Conservation (phyloP, 352 stramenopile genomes). For the Globisporangium nodosum region DNA sequence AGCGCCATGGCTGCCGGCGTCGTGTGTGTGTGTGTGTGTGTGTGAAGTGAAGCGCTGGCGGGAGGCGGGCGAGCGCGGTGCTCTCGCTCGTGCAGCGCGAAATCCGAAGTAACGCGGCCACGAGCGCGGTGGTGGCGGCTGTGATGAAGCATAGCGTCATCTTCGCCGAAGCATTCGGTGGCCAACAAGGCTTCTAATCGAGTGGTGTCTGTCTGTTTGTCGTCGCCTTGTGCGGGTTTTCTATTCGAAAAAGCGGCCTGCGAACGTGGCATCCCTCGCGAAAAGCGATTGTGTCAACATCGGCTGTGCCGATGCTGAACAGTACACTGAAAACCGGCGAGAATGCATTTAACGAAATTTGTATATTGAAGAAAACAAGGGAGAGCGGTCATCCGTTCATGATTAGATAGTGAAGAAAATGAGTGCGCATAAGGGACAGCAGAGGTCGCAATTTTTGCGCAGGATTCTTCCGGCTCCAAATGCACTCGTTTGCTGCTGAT, state of each 20-base stretch:
- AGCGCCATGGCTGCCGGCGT: slow-evolving; percentile 11
- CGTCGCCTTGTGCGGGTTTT: not conserved
- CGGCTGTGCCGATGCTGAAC: not conserved
- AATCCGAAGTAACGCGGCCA: not conserved
- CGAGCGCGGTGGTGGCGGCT: too few relatives aligned
- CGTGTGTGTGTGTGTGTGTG: not conserved
- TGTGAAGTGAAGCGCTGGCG: not conserved
- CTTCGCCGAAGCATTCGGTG: too few relatives aligned
- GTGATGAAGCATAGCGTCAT: not conserved
- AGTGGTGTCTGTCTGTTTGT: not conserved
- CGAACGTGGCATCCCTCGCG: not conserved
- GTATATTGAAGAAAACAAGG: not conserved
- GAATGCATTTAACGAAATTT: not conserved
- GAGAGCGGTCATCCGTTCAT: not conserved
- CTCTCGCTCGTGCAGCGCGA: not conserved
- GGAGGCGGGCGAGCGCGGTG: not conserved
- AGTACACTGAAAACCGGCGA: not conserved
- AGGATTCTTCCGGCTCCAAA: slow-evolving; percentile 5
- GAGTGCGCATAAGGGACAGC: too few relatives aligned
- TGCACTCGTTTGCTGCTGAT: not conserved
- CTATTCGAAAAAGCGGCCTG: not conserved
- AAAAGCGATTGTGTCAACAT: not conserved
- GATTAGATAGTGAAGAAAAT: not conserved
- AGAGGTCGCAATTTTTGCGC: not conserved
- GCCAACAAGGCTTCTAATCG: not conserved